phyloP scores from a whole-genome alignment of 768 basidiomycete genomes.

The Lactarius evosmus region DNA sequence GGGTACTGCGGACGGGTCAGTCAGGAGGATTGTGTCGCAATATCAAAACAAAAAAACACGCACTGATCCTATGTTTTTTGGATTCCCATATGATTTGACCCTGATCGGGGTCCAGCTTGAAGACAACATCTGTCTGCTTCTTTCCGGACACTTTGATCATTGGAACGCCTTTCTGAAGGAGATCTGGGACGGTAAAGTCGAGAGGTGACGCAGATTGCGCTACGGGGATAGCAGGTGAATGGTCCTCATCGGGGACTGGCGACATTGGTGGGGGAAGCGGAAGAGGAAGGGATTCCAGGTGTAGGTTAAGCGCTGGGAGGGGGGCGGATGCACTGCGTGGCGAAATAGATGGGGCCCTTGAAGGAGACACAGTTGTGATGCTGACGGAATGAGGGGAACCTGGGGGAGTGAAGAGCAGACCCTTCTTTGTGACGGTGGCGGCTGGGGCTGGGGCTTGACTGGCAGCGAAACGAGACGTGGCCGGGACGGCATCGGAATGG shows the following conservation, averaged over 20 bases:
- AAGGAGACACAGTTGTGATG: constrained; percentile 3
- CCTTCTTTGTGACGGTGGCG: constrained; percentile 9
- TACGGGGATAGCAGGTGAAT: background rate
- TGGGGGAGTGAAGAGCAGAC: constrained; percentile 15
- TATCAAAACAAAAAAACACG: constrained; percentile 31
- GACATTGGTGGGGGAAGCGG: constrained; percentile 3
- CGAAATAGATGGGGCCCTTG: background rate
- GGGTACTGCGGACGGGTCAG: constrained; percentile 50
- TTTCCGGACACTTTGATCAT: constrained; percentile 84
- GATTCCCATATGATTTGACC: constrained; percentile 80
- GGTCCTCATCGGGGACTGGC: background rate
- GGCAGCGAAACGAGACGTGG: background rate
- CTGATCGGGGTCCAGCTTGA: constrained; percentile 74
- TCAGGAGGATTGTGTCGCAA: background rate
- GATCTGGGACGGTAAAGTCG: constrained; percentile 53
- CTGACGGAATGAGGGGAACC: background rate
- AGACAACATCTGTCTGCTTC: constrained; percentile 66
- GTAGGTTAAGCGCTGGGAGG: constrained; percentile 5
- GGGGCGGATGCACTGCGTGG: background rate
- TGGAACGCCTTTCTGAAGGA: constrained; percentile 59
- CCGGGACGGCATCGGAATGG: constrained; percentile 13
- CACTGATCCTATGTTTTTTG: constrained; percentile 63
- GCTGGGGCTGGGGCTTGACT: background rate
- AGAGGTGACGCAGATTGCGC: constrained; percentile 4
- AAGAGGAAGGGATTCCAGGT: constrained; percentile 1